Evolutionary conservation across 73 alveolate species (phyloP).

Genomic region (Blepharisma japonicum): DNA sequence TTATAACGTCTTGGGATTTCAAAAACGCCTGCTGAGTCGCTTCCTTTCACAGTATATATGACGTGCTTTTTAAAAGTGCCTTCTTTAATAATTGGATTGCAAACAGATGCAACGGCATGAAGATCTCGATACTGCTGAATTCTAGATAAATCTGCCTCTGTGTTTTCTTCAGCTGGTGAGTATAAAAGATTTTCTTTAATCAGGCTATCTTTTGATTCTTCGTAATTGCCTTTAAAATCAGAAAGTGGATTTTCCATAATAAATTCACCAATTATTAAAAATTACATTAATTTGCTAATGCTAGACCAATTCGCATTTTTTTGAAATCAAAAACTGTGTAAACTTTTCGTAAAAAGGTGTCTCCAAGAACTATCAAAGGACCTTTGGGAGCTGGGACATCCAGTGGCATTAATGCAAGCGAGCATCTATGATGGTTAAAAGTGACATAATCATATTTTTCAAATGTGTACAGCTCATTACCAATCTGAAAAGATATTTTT

Average conservation of each 20-base stretch:
- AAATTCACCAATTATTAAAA: no score
- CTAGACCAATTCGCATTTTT: no score
- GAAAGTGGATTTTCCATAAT: no score
- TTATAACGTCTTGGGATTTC: conserved; percentile 68
- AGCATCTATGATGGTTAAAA: neutral
- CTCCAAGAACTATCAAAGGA: conserved; percentile 4
- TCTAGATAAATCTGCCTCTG: no score
- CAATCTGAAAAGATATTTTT: neutral
- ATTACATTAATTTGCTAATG: no score
- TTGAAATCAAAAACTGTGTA: conserved; percentile 34
- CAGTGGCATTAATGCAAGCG: neutral
- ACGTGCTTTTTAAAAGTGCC: conserved; percentile 39
- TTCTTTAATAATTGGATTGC: conserved; percentile 24
- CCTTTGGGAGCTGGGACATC: conserved; percentile 1
- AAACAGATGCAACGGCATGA: no score
- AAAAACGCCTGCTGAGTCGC: conserved; percentile 42
- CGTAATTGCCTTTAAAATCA: no score
- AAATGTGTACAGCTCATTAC: neutral
- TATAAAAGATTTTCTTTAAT: no score
- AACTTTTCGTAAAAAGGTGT: conserved; percentile 28
- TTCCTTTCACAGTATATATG: conserved; percentile 34
- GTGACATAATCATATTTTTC: neutral
- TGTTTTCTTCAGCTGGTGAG: no score
- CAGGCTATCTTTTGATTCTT: no score
- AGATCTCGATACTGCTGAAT: no score